These are phyloP conservation scores for Tanacetum coccineum DNA, from an alignment of 129 eudicot species.

Conservation along the genomic window DNA sequence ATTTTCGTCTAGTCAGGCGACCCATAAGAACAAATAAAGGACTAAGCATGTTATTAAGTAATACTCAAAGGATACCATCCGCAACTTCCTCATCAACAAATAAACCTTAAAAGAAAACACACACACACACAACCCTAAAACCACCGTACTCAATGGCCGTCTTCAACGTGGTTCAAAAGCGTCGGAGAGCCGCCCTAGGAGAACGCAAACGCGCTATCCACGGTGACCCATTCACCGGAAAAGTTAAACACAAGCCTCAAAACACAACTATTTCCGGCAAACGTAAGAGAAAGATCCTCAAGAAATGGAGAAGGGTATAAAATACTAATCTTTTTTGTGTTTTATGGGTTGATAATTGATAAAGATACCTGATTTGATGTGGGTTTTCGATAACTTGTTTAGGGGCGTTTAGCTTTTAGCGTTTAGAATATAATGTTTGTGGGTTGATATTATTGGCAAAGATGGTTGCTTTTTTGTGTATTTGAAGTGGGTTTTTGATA, in stretches of 20 bases:
- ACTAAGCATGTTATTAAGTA: too few relatives aligned
- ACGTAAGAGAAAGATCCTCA: constrained; percentile 79
- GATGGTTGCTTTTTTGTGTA: too few relatives aligned
- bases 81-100: too few relatives aligned
- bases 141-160: constrained; percentile 58
- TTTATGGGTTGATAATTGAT: neutral
- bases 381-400: too few relatives aligned
- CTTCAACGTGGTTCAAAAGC: constrained; percentile 83
- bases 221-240: constrained; percentile 66
- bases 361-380: too few relatives aligned
- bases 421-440: too few relatives aligned
- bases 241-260: constrained; percentile 57
- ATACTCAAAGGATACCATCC: too few relatives aligned
- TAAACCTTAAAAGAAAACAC: neutral
- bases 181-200: constrained; percentile 62
- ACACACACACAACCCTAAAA: constrained; percentile 29
- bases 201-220: constrained; percentile 52
- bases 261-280: constrained; percentile 70
- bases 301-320: constrained; percentile 85
- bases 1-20: too few relatives aligned
- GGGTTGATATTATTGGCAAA: too few relatives aligned
- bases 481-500: too few relatives aligned
- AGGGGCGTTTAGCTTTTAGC: too few relatives aligned
- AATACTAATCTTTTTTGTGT: neutral
- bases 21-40: too few relatives aligned